These are phyloP conservation scores for Venturia asperata DNA, from an alignment of 2,329 filamentous ascomycete genomes.

Conservation along the genomic window DNA sequence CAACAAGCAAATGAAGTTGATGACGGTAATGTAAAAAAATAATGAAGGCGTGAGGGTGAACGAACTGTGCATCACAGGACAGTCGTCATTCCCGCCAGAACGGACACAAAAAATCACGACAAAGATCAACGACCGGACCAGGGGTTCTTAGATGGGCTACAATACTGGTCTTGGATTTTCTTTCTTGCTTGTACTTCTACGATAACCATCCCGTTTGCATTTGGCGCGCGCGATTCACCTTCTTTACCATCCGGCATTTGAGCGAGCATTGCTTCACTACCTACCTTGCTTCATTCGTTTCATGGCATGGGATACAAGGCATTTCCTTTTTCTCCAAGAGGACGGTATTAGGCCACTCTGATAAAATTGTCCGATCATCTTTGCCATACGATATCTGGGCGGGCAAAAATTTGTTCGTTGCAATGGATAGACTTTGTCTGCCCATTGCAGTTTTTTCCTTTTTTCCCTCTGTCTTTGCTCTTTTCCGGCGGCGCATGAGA, in stretches of 20 bases:
- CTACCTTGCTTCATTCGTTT: background rate
- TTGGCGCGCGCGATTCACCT: constrained; percentile 8
- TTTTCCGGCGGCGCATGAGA: background rate
- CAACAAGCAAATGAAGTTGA: constrained; percentile 24
- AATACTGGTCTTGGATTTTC: constrained; percentile 5
- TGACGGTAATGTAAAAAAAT: constrained; percentile 24
- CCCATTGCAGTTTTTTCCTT: background rate
- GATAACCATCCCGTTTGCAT: constrained; percentile 3
- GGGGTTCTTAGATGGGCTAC: constrained; percentile 2
- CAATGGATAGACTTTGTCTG: constrained; percentile 12
- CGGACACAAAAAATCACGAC: constrained; percentile 11
- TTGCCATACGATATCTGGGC: background rate
- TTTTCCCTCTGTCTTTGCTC: background rate
- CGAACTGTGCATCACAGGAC: background rate
- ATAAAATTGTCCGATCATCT: background rate
- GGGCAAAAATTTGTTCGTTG: background rate
- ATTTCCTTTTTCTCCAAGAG: background rate
- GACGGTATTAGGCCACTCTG: background rate
- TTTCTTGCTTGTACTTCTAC: constrained; percentile 17
- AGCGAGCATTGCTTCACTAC: constrained; percentile 15
- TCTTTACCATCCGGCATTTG: constrained; percentile 11
- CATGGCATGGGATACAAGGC: constrained; percentile 4
- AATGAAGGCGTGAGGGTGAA: constrained; percentile 4
- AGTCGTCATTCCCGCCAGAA: background rate
- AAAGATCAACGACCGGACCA: background rate